Conservation (phyloP, 306 rosid genomes). For the Arachis stenosperma region DNA sequence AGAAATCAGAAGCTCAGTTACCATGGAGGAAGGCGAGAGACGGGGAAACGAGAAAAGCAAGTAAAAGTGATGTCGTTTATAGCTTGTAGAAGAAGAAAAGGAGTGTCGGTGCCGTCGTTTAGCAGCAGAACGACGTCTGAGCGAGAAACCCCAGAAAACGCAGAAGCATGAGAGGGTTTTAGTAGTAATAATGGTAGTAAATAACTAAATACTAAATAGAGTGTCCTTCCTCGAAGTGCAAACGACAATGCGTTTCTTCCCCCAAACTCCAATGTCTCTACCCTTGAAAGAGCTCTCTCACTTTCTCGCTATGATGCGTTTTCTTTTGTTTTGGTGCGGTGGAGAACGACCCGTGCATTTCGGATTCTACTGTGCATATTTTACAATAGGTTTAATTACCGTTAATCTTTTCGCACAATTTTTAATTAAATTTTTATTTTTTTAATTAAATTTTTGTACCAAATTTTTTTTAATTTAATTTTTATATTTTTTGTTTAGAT, state of each 20-base stretch:
- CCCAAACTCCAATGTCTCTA: constrained; percentile 43
- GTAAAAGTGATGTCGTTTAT: constrained; percentile 3
- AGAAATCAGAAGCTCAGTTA: constrained; percentile 12
- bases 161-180: neutral
- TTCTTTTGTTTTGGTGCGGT: constrained; percentile 25
- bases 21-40: constrained; percentile 36
- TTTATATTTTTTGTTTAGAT: too few species aligned
- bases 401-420: too few species aligned
- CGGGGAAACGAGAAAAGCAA: constrained; percentile 21
- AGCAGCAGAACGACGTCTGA: constrained; percentile 19
- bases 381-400: too few species aligned
- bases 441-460: too few species aligned
- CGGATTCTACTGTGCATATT: too few species aligned
- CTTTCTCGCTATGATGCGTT: constrained; percentile 2
- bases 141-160: constrained; percentile 23
- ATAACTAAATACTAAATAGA: neutral
- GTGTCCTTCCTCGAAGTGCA: constrained; percentile 9
- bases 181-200: neutral
- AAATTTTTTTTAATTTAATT: too few species aligned
- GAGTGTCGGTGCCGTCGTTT: constrained; percentile 71
- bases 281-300: constrained; percentile 24
- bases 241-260: constrained; percentile 14
- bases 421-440: too few species aligned
- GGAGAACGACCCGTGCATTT: neutral
- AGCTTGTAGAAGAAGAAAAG: constrained; percentile 47